phyloP scores from a whole-genome alignment of 192 early-diverging fungal species.

The Coemansia sp. region DNA sequence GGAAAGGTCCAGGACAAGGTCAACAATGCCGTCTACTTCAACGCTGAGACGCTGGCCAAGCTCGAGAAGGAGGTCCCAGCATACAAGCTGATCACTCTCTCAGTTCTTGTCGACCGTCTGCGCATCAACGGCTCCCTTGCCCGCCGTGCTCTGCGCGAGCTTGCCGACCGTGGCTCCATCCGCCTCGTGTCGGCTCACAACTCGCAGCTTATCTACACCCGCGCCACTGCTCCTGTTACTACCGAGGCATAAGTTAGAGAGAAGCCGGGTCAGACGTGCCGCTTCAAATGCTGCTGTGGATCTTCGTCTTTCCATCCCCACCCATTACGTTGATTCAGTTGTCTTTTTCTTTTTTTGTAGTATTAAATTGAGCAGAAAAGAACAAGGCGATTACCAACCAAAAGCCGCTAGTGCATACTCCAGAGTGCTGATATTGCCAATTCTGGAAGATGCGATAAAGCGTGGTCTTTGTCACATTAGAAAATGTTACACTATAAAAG shows the following conservation, averaged over 20 bases:
- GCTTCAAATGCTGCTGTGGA: background rate
- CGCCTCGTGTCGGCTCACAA: conserved; percentile 87
- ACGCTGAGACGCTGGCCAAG: conserved; percentile 97
- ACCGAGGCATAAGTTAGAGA: conserved; percentile 34
- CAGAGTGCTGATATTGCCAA: too few relatives aligned
- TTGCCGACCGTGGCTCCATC: conserved; percentile 90
- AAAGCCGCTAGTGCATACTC: background rate
- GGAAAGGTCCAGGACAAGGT: conserved; percentile 99
- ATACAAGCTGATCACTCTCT: conserved; percentile 99
- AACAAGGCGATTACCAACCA: background rate
- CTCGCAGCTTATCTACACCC: conserved; percentile 85
- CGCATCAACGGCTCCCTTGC: conserved; percentile 97
- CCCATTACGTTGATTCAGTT: background rate
- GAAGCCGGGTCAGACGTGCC: too few relatives aligned
- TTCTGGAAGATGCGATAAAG: too few relatives aligned
- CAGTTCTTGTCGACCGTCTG: conserved; percentile 98
- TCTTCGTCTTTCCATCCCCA: background rate
- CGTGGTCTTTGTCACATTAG: too few relatives aligned
- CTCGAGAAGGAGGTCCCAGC: conserved; percentile 99
- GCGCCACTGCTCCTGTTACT: conserved; percentile 46
- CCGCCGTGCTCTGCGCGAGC: conserved; percentile 90
- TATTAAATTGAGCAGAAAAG: background rate
- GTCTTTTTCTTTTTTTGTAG: background rate
- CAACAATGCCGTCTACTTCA: conserved; percentile 98
- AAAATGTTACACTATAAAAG: too few relatives aligned